Evolutionary conservation across 1,284 basidiomycete species (phyloP).

Genomic region (Irpex sp.): DNA sequence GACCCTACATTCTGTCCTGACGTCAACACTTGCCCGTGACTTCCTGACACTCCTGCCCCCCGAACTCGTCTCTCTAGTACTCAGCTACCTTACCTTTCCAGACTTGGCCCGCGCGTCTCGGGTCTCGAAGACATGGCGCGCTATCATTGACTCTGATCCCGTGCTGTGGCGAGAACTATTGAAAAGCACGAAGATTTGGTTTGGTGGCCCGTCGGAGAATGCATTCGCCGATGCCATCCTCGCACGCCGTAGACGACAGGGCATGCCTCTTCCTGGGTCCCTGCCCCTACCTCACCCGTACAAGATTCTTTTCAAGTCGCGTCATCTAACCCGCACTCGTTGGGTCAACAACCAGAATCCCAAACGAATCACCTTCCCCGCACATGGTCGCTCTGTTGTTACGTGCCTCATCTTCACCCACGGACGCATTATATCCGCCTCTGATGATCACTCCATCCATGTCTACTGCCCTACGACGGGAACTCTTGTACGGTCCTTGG

Average conservation of each 20-base stretch:
- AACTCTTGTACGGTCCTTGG: conserved; percentile 66
- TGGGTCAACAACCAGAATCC: conserved; percentile 77
- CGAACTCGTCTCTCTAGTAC: conserved; percentile 78
- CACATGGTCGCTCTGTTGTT: conserved; percentile 87
- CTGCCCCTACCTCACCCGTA: conserved; percentile 77
- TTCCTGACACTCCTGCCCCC: conserved; percentile 84
- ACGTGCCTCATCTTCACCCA: conserved; percentile 93
- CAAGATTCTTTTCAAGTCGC: conserved; percentile 84
- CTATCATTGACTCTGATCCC: conserved; percentile 80
- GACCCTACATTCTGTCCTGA: conserved; percentile 77
- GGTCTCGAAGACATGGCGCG: conserved; percentile 79
- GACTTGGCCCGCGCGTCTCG: conserved; percentile 77
- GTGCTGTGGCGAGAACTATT: conserved; percentile 83
- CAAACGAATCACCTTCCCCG: conserved; percentile 77
- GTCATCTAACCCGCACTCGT: conserved; percentile 72
- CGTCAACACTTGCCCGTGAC: conserved; percentile 82
- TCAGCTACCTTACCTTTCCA: conserved; percentile 74
- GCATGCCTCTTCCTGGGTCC: conserved; percentile 36
- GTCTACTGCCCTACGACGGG: conserved; percentile 86
- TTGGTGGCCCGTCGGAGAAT: conserved; percentile 73
- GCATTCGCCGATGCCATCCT: conserved; percentile 65
- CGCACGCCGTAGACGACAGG: conserved; percentile 49
- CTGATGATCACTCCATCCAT: conserved; percentile 91
- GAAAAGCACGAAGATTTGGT: conserved; percentile 78
- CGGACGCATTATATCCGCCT: conserved; percentile 92